Base-by-base conservation (phyloP, 352 stramenopile species). In the Globisporangium mamillatum region DNA sequence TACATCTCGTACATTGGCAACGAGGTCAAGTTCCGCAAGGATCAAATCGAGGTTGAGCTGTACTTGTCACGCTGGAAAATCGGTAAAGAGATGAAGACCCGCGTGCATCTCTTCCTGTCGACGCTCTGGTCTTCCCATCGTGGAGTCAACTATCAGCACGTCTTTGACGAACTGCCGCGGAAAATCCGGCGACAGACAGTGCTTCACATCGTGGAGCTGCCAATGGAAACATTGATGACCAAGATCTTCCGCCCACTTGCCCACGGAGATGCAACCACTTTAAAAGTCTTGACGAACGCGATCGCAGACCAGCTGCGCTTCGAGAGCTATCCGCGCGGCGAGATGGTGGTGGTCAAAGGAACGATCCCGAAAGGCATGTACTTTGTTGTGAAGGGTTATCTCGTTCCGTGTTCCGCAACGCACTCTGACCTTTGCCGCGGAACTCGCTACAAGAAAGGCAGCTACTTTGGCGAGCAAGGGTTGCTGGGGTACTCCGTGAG, bases 1-100 rank as follows among this genome's bases (percentile, higher is more conserved):
- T 90, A 87, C 69, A 88, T 92, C 52, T 90, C 80, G 9, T 84
- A 72, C 22, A 92, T 89, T 25, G 69, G 76, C 10, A 86, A 90
- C 52, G 75, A 90, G 62, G 75, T 92, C 18, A 74, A 79, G 16
- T 92, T 89, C 60, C 81, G 79, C 22, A 90, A 89, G 52, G 73
- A 92, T 44, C 76, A 89, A 32, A 89, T 89, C 46, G 75, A 80
- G 1, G 58, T 86, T 0, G 78, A 90, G 63, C 56, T 76, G 14
- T 89, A 76, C 20, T 66, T 92, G 12, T 73, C 75, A 0, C 75
- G 80, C 14, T 84, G 77, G 75, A 83, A 80, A 32, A 54, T 90
- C 7, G 82, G 74, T 16, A 3, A 36, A 0, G 3, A 41, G n/a
- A 70, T 92, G 29, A 77, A 78, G 2, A 38, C 72, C 8, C 82